Percentiles rank a stretch among this genome's conserved stretches.
Conservation (phyloP, 345 rosid genomes). For the Mercurialis annua region DNA sequence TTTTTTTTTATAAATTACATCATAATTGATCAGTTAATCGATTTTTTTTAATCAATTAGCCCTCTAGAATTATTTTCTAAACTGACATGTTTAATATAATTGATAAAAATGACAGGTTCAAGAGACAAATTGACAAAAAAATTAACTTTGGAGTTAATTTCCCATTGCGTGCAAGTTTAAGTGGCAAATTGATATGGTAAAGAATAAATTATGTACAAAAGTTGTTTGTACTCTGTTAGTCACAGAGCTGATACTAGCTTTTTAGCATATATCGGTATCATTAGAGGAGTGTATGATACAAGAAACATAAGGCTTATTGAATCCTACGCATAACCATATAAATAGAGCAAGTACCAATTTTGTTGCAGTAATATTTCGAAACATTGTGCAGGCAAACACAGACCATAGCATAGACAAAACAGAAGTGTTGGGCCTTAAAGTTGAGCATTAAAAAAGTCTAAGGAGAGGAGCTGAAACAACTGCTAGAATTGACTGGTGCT, state of each 20-base stretch:
- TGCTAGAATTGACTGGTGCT: too few relatives aligned
- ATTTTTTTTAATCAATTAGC: too few relatives aligned
- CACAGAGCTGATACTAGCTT: neutral
- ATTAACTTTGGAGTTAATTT: too few relatives aligned
- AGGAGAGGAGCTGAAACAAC: neutral
- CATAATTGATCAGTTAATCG: too few relatives aligned
- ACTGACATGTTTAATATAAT: too few relatives aligned
- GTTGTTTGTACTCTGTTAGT: neutral
- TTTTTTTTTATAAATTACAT: too few relatives aligned
- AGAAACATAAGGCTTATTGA: neutral
- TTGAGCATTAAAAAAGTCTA: neutral
- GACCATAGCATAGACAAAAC: slow-evolving; percentile 4
- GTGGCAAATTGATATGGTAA: too few relatives aligned
- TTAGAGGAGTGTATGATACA: neutral
- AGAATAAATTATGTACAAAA: neutral
- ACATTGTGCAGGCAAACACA: neutral
- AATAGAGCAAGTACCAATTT: neutral
- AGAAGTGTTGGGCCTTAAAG: neutral
- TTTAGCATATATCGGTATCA: neutral
- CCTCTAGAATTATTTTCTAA: too few relatives aligned
- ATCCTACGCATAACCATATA: neutral
- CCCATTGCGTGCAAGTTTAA: too few relatives aligned
- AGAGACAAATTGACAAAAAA: too few relatives aligned
- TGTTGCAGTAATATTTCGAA: neutral
- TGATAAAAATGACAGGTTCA: too few relatives aligned